Evolutionary conservation across 257 asterid genomes (phyloP).

Genomic region (Penstemon barbatus): DNA sequence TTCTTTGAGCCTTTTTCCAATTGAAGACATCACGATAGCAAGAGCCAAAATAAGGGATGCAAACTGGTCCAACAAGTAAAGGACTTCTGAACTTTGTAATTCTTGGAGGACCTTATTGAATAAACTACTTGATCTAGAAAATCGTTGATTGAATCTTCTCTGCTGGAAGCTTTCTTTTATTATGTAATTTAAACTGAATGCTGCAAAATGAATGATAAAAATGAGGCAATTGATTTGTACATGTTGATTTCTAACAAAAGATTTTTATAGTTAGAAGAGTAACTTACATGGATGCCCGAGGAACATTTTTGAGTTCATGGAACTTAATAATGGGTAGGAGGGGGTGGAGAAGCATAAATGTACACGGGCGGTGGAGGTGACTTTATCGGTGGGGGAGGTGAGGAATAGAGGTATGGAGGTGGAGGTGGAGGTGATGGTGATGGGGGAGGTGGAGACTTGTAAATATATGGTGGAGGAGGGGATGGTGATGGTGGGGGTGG

Average conservation of each 20-base stretch:
- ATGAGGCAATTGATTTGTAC: not conserved
- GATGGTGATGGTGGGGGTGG: not conserved
- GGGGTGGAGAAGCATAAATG: slow-evolving; percentile 23
- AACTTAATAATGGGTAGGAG: slow-evolving; percentile 21
- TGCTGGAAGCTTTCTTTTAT: slow-evolving; percentile 37
- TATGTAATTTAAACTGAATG: slow-evolving; percentile 25
- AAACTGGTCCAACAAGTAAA: slow-evolving; percentile 36
- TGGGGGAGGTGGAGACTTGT: slow-evolving; percentile 27
- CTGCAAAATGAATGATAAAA: slow-evolving; percentile 29
- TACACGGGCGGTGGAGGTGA: slow-evolving; percentile 15
- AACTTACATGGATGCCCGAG: slow-evolving; percentile 14
- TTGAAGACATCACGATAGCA: too few species aligned
- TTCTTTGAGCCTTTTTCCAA: too few species aligned
- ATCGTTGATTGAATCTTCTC: slow-evolving; percentile 13
- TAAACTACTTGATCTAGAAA: slow-evolving; percentile 18
- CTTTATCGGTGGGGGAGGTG: slow-evolving; percentile 31
- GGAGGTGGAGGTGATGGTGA: slow-evolving; percentile 3
- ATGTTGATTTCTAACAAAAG: not conserved
- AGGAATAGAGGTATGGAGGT: slow-evolving; percentile 25
- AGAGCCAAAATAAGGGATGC: slow-evolving; percentile 29
- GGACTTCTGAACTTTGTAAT: not conserved
- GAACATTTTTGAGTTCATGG: not conserved
- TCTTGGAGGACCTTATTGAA: slow-evolving; percentile 44
- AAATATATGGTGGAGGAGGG: not conserved
- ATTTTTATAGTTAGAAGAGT: not conserved